These are phyloP conservation scores for Beta macrorhiza DNA, from an alignment of 179 eudicot genomes.

Conservation along the genomic window DNA sequence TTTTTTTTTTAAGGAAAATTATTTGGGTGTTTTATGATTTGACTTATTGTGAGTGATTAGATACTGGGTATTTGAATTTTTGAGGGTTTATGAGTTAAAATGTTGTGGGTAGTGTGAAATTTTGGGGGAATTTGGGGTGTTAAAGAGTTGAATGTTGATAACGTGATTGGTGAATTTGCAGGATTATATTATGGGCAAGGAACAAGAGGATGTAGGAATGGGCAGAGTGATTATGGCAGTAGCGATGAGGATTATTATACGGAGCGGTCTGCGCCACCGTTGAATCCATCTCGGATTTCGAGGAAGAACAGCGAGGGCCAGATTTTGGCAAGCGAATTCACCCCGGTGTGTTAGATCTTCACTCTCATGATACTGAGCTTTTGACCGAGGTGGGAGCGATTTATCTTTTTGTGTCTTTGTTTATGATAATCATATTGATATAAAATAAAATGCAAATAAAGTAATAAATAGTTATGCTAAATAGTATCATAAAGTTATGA, in stretches of 20 bases:
- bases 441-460: too few relatives aligned
- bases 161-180: conserved; percentile 21
- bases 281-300: conserved; percentile 40
- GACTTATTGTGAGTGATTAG: not conserved
- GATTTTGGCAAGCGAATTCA: conserved; percentile 54
- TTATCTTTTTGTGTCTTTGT: conserved; percentile 3
- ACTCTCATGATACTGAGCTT: conserved; percentile 84
- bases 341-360: conserved; percentile 93
- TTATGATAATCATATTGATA: not conserved
- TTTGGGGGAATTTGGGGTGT: not conserved
- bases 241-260: conserved; percentile 44
- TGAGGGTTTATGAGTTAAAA: not conserved
- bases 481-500: too few relatives aligned
- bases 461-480: too few relatives aligned
- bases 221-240: conserved; percentile 41
- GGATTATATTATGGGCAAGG: conserved; percentile 58
- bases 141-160: not conserved
- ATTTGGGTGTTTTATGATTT: not conserved
- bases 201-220: conserved; percentile 55
- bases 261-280: conserved; percentile 69
- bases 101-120: not conserved
- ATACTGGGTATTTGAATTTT: too few relatives aligned
- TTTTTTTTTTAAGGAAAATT: too few relatives aligned
- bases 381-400: conserved; percentile 61
- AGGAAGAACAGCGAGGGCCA: conserved; percentile 55